Evolutionary conservation across 306 rosid species (phyloP).

Genomic region (Trichosanthes cucumerina): DNA sequence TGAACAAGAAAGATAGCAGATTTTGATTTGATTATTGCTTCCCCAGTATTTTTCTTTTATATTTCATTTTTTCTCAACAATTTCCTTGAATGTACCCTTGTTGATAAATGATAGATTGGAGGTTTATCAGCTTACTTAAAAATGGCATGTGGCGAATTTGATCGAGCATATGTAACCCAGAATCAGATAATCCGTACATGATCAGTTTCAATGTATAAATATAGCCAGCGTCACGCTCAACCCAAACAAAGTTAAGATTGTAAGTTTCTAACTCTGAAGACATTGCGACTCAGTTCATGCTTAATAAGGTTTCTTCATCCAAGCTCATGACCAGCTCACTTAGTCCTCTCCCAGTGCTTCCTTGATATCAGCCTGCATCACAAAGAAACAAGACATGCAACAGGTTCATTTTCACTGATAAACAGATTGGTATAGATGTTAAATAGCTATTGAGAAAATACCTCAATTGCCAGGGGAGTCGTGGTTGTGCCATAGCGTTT

Average conservation of each 20-base stretch:
- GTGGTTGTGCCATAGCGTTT: slow-evolving; percentile 65
- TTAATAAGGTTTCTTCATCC: background rate
- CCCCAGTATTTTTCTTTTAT: no score
- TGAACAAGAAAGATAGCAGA: no score
- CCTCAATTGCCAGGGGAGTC: slow-evolving; percentile 57
- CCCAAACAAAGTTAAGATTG: background rate
- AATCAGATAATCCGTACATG: no score
- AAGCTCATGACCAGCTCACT: slow-evolving; percentile 1
- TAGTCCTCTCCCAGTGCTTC: slow-evolving; percentile 63
- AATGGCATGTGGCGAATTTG: background rate
- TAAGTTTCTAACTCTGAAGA: background rate
- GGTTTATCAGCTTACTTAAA: background rate
- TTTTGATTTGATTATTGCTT: no score
- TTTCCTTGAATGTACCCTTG: no score
- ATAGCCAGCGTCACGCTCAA: background rate
- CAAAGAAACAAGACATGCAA: background rate
- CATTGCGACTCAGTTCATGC: background rate
- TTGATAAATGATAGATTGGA: no score
- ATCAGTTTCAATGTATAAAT: background rate
- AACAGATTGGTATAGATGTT: background rate
- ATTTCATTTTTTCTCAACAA: no score
- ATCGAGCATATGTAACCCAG: background rate
- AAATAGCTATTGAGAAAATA: slow-evolving; percentile 15
- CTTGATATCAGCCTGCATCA: slow-evolving; percentile 57
- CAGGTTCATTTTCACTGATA: background rate